These are phyloP conservation scores for Hanseniaspora gamundiae DNA, from an alignment of 1,139 yeast species.

Conservation along the genomic window DNA sequence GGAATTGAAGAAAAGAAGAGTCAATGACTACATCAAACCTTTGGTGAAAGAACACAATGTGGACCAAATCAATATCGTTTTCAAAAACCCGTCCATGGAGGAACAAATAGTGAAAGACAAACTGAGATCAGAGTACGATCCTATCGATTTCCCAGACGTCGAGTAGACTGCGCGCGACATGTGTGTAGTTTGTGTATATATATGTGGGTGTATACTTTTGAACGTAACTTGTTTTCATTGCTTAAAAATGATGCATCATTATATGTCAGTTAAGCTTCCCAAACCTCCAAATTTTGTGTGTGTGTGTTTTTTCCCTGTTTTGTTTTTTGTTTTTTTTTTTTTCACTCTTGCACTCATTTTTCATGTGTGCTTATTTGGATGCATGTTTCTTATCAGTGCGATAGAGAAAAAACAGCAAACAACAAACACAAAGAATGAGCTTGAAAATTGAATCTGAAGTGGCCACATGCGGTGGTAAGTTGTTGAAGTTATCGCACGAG, in stretches of 20 bases:
- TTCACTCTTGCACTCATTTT: no score
- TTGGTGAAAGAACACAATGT: constrained; percentile 29
- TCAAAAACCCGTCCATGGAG: constrained; percentile 24
- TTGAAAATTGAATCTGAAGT: constrained; percentile 48
- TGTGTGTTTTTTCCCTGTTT: no score
- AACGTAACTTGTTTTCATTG: no score
- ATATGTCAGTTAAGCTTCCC: no score
- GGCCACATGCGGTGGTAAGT: constrained; percentile 60
- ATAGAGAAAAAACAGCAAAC: not conserved
- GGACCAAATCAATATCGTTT: constrained; percentile 26
- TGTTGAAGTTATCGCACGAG: constrained; percentile 63
- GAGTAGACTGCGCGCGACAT: no score
- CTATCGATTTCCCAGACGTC: constrained; percentile 25
- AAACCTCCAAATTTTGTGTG: no score
- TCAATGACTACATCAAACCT: constrained; percentile 35
- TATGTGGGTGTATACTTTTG: not conserved
- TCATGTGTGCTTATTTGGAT: no score
- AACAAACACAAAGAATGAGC: constrained; percentile 36
- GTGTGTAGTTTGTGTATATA: not conserved
- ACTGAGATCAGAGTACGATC: constrained; percentile 25
- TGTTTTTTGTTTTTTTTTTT: no score
- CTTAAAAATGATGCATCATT: no score
- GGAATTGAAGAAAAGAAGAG: constrained; percentile 75
- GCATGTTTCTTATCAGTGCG: no score
- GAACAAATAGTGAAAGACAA: constrained; percentile 24